phyloP scores from a whole-genome alignment of 192 early-diverging fungal species.

The Entomortierella beljakovae region DNA sequence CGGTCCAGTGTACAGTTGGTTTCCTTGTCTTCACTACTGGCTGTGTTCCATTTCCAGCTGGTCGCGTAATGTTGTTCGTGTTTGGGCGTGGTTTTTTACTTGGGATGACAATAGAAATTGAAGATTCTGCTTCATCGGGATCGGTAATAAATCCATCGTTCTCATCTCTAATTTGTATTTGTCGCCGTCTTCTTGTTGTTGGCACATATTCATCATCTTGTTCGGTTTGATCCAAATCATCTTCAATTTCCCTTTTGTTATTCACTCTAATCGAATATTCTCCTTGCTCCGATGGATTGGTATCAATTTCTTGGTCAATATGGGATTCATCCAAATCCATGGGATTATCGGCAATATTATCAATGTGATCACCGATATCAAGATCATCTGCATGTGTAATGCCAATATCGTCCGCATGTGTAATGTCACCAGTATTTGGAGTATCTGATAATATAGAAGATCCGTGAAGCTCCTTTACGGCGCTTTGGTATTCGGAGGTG shows the following conservation, averaged over 20 bases:
- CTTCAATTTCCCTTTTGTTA: not conserved
- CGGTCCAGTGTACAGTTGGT: constrained; percentile 11
- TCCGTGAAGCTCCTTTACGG: too few relatives aligned
- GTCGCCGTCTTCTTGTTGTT: not conserved
- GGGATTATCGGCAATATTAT: too few relatives aligned
- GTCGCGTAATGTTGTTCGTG: not conserved
- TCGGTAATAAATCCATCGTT: constrained; percentile 17
- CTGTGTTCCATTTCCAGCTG: not conserved
- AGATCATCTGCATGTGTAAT: too few relatives aligned
- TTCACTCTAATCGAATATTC: too few relatives aligned
- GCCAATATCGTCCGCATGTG: too few relatives aligned
- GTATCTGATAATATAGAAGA: too few relatives aligned
- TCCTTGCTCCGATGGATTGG: not conserved
- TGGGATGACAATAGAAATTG: not conserved
- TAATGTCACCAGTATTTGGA: too few relatives aligned
- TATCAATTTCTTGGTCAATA: too few relatives aligned
- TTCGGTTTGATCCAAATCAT: not conserved
- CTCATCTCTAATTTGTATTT: not conserved
- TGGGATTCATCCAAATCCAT: not conserved
- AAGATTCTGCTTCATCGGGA: not conserved
- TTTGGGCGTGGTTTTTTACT: not conserved
- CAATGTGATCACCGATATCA: too few relatives aligned
- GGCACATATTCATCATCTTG: not conserved
- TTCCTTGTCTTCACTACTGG: not conserved
- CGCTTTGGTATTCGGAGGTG: too few relatives aligned